phyloP scores from a whole-genome alignment of 176 grass and related monocot species.

The Raddia distichophylla region DNA sequence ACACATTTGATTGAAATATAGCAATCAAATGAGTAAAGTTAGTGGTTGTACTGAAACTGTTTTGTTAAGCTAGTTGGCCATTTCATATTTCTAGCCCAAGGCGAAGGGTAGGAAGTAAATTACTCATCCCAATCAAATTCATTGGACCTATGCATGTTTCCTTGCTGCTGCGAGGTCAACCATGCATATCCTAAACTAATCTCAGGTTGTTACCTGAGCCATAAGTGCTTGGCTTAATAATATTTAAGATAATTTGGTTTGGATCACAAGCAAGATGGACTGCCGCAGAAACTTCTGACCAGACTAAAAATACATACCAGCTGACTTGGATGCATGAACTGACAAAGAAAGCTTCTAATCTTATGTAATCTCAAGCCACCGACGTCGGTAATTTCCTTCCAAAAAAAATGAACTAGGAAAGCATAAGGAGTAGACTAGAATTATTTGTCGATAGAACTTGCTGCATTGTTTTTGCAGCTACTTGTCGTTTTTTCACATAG shows the following conservation, averaged over 20 bases:
- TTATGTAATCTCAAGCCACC: neutral
- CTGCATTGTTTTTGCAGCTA: neutral
- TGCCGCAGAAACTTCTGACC: slow-evolving; percentile 1
- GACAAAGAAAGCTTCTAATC: slow-evolving; percentile 27
- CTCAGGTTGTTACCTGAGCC: slow-evolving; percentile 27
- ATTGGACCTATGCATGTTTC: slow-evolving; percentile 5
- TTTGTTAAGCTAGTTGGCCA: neutral
- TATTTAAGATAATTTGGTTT: neutral
- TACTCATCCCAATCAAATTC: neutral
- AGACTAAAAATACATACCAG: slow-evolving; percentile 21
- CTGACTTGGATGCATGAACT: slow-evolving; percentile 27
- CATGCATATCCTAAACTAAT: slow-evolving; percentile 17
- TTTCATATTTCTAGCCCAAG: neutral
- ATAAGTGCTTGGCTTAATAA: neutral
- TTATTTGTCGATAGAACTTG: neutral
- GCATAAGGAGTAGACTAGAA: neutral
- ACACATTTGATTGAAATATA: neutral
- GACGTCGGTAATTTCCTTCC: neutral
- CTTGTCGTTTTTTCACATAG: neutral
- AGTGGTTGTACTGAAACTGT: neutral
- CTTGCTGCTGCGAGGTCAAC: slow-evolving; percentile 4
- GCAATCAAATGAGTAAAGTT: neutral
- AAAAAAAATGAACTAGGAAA: neutral
- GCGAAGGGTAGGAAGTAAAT: neutral
- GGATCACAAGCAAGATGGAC: neutral